Conservation (phyloP, 2,329 filamentous ascomycete species). For the Xylariaceae sp. region DNA sequence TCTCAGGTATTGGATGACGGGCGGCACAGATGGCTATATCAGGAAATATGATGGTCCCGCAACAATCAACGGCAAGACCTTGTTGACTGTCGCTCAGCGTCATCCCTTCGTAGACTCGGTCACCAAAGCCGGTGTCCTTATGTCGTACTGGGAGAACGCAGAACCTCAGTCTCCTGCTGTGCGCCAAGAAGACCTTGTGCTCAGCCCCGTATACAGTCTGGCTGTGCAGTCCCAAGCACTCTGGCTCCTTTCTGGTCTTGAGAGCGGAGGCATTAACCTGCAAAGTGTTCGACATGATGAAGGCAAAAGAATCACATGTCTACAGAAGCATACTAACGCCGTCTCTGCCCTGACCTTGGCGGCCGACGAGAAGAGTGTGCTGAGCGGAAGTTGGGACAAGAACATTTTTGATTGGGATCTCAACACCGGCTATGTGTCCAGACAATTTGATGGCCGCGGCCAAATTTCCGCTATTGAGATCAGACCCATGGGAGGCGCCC, state of each 20-base stretch:
- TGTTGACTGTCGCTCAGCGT: slow-evolving; percentile 88
- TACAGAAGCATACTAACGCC: slow-evolving; percentile 83
- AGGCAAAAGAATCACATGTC: slow-evolving; percentile 77
- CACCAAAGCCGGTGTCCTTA: slow-evolving; percentile 85
- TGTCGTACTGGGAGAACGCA: slow-evolving; percentile 99
- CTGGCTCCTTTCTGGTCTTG: slow-evolving; percentile 86
- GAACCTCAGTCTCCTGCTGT: slow-evolving; percentile 52
- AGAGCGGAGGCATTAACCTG: slow-evolving; percentile 88
- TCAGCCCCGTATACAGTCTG: slow-evolving; percentile 93
- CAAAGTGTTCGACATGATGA: slow-evolving; percentile 93
- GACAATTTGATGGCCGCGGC: slow-evolving; percentile 71
- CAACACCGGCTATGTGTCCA: slow-evolving; percentile 73
- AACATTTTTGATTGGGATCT: slow-evolving; percentile 92
- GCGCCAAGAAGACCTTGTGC: slow-evolving; percentile 53
- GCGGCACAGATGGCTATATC: slow-evolving; percentile 91
- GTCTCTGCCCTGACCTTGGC: slow-evolving; percentile 82
- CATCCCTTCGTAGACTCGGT: slow-evolving; percentile 98
- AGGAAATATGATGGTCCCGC: slow-evolving; percentile 94
- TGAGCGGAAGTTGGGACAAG: slow-evolving; percentile 97
- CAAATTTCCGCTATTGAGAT: slow-evolving; percentile 89
- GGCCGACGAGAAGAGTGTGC: slow-evolving; percentile 77
- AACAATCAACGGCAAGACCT: slow-evolving; percentile 90
- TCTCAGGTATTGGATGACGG: slow-evolving; percentile 90
- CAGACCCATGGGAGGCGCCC: slow-evolving; percentile 69
- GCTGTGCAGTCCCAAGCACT: slow-evolving; percentile 85